These are phyloP conservation scores for Microdochium bolleyi DNA, from an alignment of 2,329 filamentous ascomycete species.

Conservation along the genomic window DNA sequence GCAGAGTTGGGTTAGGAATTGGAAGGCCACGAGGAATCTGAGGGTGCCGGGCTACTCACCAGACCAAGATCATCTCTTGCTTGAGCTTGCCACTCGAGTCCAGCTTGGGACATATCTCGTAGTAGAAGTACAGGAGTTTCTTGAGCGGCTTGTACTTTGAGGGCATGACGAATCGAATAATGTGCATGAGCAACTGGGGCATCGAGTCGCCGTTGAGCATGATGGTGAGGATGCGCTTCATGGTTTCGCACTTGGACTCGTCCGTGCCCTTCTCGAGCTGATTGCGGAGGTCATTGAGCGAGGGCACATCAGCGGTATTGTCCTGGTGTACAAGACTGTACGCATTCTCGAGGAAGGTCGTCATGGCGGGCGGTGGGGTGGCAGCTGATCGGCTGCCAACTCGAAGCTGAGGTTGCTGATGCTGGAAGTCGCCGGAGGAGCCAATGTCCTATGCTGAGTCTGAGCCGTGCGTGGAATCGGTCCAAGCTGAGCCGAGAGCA, in stretches of 20 bases:
- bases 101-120: constrained; percentile 96
- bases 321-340: constrained; percentile 98
- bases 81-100: constrained; percentile 90
- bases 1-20: constrained; percentile 15
- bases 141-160: constrained; percentile 94
- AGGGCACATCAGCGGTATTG: constrained; percentile 88
- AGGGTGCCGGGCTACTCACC: constrained; percentile 54
- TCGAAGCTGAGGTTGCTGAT: background rate
- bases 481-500: background rate
- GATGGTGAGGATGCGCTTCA: constrained; percentile 91
- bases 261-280: constrained; percentile 92
- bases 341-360: constrained; percentile 86
- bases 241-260: constrained; percentile 87
- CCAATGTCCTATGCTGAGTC: background rate
- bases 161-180: constrained; percentile 99
- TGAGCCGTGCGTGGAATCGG: background rate
- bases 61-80: constrained; percentile 99
- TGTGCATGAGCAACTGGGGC: constrained; percentile 95
- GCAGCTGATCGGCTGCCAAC: background rate
- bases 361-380: constrained; percentile 54
- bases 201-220: constrained; percentile 98
- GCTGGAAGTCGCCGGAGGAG: background rate
- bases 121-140: constrained; percentile 98
- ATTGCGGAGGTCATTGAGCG: constrained; percentile 82
- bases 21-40: constrained; percentile 3